Conservation (phyloP, 2,329 filamentous ascomycete genomes). For the Calonectria pteridis region DNA sequence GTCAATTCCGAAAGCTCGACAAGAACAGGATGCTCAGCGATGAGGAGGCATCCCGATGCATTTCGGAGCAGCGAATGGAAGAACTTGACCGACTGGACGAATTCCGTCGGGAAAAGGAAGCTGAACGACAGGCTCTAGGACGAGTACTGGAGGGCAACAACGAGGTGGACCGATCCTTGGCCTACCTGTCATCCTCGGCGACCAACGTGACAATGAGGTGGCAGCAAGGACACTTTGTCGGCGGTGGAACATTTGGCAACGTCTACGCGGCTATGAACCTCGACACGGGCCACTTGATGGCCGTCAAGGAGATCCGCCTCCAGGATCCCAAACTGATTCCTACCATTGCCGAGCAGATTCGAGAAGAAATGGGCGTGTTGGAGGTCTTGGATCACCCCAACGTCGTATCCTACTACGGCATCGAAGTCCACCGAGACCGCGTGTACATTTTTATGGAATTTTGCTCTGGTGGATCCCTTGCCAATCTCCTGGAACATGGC, state of each 20-base stretch:
- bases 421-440: conserved; percentile 97
- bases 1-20: conserved; percentile 82
- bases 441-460: conserved; percentile 99
- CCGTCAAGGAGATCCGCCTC: conserved; percentile 96
- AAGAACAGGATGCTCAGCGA: conserved; percentile 81
- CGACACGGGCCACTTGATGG: conserved; percentile 96
- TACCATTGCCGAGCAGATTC: conserved; percentile 91
- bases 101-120: conserved; percentile 80
- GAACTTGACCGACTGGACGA: conserved; percentile 84
- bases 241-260: conserved; percentile 95
- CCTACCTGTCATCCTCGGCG: conserved; percentile 91
- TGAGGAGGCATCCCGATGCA: conserved; percentile 82
- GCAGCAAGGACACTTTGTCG: conserved; percentile 99
- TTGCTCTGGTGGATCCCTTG: conserved; percentile 93
- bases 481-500: conserved; percentile 90
- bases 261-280: conserved; percentile 98
- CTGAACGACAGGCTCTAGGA: conserved; percentile 88
- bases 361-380: conserved; percentile 96
- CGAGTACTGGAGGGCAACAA: conserved; percentile 94
- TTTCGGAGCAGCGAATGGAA: conserved; percentile 80
- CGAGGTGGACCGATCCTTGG: conserved; percentile 94
- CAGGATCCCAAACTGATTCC: conserved; percentile 98
- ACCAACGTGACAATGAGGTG: conserved; percentile 96
- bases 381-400: conserved; percentile 98
- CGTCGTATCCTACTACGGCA: conserved; percentile 96